A percentile compares a stretch with the other conserved stretches of the same genome.
These are phyloP conservation scores for Penicillium dipodomyicola DNA, from an alignment of 495 filamentous ascomycete genomes.

Conservation along the genomic window DNA sequence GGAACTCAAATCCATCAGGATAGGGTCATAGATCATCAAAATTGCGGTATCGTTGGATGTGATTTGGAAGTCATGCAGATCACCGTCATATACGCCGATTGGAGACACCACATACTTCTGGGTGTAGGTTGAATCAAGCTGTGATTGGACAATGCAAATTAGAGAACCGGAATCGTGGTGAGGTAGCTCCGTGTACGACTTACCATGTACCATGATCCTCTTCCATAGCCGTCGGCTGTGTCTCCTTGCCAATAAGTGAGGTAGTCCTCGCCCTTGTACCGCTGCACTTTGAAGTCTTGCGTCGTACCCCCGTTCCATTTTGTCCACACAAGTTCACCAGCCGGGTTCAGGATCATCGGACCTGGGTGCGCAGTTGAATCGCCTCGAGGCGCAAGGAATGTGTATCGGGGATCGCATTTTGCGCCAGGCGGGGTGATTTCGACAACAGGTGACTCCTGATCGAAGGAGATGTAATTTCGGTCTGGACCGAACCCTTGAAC, in stretches of 20 bases:
- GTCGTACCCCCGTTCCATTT: constrained; percentile 40
- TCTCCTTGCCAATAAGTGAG: constrained; percentile 56
- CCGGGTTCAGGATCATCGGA: constrained; percentile 47
- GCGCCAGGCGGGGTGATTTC: constrained; percentile 30
- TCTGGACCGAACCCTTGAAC: constrained; percentile 38
- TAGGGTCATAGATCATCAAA: constrained; percentile 51
- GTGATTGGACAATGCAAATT: neutral
- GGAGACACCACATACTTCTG: constrained; percentile 38
- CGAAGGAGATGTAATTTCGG: constrained; percentile 32
- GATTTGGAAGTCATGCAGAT: constrained; percentile 48
- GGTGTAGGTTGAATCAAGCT: constrained; percentile 50
- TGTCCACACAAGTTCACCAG: constrained; percentile 47
- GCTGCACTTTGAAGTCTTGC: constrained; percentile 48
- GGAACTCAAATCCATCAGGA: constrained; percentile 42
- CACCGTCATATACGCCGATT: constrained; percentile 31
- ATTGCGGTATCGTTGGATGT: constrained; percentile 50
- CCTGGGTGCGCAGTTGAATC: constrained; percentile 41
- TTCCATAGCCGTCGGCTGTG: constrained; percentile 47
- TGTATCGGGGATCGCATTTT: constrained; percentile 43
- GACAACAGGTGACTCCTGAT: constrained; percentile 33
- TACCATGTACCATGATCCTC: constrained; percentile 55
- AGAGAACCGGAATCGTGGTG: neutral
- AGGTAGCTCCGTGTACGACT: constrained; percentile 1
- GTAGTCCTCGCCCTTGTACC: constrained; percentile 45
- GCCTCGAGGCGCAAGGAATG: constrained; percentile 45